phyloP scores from a whole-genome alignment of 164 flowering plant genomes.

The Amborella trichopoda region DNA sequence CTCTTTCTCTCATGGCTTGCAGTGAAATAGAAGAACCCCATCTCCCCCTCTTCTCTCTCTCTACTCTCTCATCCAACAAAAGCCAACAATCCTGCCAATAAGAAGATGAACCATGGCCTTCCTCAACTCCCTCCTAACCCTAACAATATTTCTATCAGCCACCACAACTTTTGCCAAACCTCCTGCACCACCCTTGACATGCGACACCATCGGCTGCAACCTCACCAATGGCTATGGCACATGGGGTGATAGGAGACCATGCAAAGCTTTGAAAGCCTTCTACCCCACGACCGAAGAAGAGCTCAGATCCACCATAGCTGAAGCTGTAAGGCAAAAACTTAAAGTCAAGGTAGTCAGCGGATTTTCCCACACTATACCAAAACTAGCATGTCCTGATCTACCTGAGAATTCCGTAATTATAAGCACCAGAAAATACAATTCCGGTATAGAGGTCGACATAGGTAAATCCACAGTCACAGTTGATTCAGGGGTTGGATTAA shows the following conservation, averaged over 20 bases:
- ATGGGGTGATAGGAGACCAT: conserved; percentile 61
- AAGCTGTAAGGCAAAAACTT: conserved; percentile 30
- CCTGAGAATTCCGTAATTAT: conserved; percentile 27
- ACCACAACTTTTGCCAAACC: conserved; percentile 41
- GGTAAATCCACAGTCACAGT: conserved; percentile 30
- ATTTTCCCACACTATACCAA: conserved; percentile 72
- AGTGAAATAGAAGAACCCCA: too few relatives aligned
- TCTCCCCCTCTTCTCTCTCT: too few relatives aligned
- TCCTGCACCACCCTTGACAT: conserved; percentile 43
- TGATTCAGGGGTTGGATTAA: conserved; percentile 58
- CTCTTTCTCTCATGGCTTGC: too few relatives aligned
- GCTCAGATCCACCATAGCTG: conserved; percentile 41
- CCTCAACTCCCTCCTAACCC: too few relatives aligned
- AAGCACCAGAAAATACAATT: conserved; percentile 44
- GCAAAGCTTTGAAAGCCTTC: conserved; percentile 22
- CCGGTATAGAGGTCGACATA: conserved; percentile 35
- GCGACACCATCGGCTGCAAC: conserved; percentile 36
- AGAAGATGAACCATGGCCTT: too few relatives aligned
- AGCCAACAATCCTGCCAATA: too few relatives aligned
- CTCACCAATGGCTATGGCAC: conserved; percentile 59
- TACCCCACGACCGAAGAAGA: conserved; percentile 75
- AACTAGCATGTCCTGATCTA: conserved; percentile 51
- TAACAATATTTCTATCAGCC: too few relatives aligned
- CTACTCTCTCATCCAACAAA: too few relatives aligned
- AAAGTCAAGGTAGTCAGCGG: conserved; percentile 48